These are phyloP conservation scores for Rusavskia elegans DNA, from an alignment of 495 filamentous ascomycete species.

Conservation along the genomic window DNA sequence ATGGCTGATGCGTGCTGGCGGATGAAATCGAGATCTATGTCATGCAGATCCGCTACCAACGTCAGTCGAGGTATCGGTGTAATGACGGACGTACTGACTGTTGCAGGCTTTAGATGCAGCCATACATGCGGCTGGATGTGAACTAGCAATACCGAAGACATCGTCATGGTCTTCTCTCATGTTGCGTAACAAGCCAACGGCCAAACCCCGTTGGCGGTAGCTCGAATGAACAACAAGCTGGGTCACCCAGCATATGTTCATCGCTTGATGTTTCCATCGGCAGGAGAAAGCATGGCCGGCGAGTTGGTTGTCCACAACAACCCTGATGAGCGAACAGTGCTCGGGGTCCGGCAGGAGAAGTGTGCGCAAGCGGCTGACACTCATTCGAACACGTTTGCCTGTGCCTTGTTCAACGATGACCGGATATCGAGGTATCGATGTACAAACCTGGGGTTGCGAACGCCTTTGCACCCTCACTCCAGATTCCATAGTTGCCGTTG, in stretches of 20 bases:
- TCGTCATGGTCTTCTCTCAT: constrained; percentile 14
- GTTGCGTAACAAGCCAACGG: constrained; percentile 15
- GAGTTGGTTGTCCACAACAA: constrained; percentile 17
- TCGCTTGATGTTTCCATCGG: constrained; percentile 14
- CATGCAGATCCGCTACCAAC: constrained; percentile 1
- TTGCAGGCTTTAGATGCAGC: constrained; percentile 15
- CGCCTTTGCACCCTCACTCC: constrained; percentile 11
- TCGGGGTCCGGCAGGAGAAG: constrained; percentile 11
- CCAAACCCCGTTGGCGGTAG: constrained; percentile 19
- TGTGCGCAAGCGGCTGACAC: constrained; percentile 10
- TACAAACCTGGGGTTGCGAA: constrained; percentile 1
- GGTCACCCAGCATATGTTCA: constrained; percentile 22
- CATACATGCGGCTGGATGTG: constrained; percentile 17
- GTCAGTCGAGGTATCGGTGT: not conserved
- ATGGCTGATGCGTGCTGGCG: constrained; percentile 11
- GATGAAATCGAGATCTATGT: constrained; percentile 7
- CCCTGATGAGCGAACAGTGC: constrained; percentile 14
- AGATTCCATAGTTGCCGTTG: constrained; percentile 20
- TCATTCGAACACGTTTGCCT: constrained; percentile 16
- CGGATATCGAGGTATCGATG: not conserved
- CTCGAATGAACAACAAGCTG: constrained; percentile 21
- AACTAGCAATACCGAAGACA: constrained; percentile 21
- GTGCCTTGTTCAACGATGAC: not conserved
- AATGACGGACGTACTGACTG: constrained; percentile 5
- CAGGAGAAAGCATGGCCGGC: constrained; percentile 22